phyloP scores from a whole-genome alignment of 768 basidiomycete genomes.

The Sporobolomyces phaffii region DNA sequence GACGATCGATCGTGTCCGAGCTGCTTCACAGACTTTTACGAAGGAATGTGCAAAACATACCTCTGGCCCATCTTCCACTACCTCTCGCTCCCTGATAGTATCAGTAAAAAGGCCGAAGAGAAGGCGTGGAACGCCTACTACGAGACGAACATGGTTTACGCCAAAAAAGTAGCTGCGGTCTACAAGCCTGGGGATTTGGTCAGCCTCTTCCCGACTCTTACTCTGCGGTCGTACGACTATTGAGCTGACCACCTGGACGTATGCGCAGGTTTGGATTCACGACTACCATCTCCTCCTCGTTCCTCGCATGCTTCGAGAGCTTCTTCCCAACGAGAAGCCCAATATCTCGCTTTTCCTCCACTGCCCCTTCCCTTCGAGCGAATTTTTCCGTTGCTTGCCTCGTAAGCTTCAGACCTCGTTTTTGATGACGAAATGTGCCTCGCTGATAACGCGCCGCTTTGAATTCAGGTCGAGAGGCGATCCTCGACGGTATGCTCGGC shows the following conservation, averaged over 20 bases:
- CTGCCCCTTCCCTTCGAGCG: constrained; percentile 94
- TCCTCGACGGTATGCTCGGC: constrained; percentile 95
- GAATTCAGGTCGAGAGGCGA: constrained; percentile 70
- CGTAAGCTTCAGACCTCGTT: constrained; percentile 52
- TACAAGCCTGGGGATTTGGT: constrained; percentile 88
- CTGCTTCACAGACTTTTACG: constrained; percentile 41
- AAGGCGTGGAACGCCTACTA: constrained; percentile 67
- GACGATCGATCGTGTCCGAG: too few relatives aligned
- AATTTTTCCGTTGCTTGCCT: constrained; percentile 89
- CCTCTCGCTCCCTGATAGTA: constrained; percentile 93
- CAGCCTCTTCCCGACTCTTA: neutral
- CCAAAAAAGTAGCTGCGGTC: constrained; percentile 67
- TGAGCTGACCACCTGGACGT: too few relatives aligned
- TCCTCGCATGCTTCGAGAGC: constrained; percentile 72
- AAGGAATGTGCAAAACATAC: constrained; percentile 88
- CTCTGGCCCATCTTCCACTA: constrained; percentile 99
- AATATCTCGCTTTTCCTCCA: constrained; percentile 85
- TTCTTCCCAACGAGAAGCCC: constrained; percentile 55
- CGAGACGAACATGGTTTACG: constrained; percentile 77
- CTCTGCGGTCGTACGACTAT: too few relatives aligned
- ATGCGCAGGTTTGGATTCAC: constrained; percentile 50
- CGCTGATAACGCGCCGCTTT: constrained; percentile 2
- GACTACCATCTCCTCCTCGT: constrained; percentile 94
- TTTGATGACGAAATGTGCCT: neutral
- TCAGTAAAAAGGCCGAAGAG: constrained; percentile 72